phyloP scores from a whole-genome alignment of 108 stramenopile genomes.

The Pseudonitzschia delicatissima region DNA sequence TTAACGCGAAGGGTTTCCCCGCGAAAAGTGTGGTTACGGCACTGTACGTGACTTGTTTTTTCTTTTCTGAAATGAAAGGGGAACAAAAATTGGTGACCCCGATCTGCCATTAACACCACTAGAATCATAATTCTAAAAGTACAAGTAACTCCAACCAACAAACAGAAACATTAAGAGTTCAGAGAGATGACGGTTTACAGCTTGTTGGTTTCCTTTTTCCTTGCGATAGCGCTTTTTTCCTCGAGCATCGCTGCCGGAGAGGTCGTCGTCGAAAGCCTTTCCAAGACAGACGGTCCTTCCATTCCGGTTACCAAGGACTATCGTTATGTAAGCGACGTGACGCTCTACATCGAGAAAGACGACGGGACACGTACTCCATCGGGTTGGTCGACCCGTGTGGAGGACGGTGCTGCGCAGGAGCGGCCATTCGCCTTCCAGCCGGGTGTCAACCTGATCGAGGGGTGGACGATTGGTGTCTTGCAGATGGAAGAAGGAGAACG shows the following conservation, averaged over 20 bases:
- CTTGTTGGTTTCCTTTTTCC: background rate
- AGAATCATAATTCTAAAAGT: too few relatives aligned
- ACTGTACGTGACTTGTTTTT: too few relatives aligned
- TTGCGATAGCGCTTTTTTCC: background rate
- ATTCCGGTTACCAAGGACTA: conserved; percentile 37
- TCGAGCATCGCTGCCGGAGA: background rate
- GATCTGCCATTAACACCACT: too few relatives aligned
- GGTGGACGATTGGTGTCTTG: conserved; percentile 67
- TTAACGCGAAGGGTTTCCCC: too few relatives aligned
- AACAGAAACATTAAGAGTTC: too few relatives aligned
- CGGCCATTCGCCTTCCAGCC: conserved; percentile 58
- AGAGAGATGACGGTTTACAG: too few relatives aligned
- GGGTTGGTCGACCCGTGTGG: conserved; percentile 60
- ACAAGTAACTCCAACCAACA: too few relatives aligned
- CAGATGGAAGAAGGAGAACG: conserved; percentile 68
- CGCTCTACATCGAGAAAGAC: conserved; percentile 56
- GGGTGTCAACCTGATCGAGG: conserved; percentile 54
- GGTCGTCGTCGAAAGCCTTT: conserved; percentile 22
- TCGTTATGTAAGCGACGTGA: conserved; percentile 44
- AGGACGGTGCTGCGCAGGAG: conserved; percentile 48
- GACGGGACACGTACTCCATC: conserved; percentile 45
- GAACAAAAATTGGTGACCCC: too few relatives aligned
- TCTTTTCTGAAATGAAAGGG: too few relatives aligned
- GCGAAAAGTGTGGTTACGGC: too few relatives aligned
- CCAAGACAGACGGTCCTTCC: conserved; percentile 31